Evolutionary conservation across 371 early-diverging fungal species (phyloP), one percentile per base, ranked within the genome.

Genomic region (Lichtheimia hyalospora): DNA sequence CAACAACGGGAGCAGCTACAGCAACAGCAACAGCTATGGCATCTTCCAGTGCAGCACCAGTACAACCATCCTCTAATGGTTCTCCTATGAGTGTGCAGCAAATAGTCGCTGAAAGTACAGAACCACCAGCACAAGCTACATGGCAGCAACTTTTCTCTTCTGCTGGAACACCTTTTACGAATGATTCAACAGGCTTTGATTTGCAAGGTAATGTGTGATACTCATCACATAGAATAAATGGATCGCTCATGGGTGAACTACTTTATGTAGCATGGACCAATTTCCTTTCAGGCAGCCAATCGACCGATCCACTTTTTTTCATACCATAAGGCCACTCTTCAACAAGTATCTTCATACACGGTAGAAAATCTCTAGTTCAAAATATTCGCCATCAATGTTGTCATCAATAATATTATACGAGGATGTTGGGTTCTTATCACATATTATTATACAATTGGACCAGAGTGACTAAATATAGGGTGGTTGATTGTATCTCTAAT

Each of bases 101-200:
- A 40, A 63, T 64, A 14, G 50, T 64, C 10, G 57, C 70, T 16
- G 63, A 54, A 54, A 41, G 50, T 4, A 4, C 57, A 21, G 52
- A 41, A 16, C 58, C 54, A 20, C 44, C 52, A 18, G 50, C 63
- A 5, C 71, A 71, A 52, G 68, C 64, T 3, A 63, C 75, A 7
- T 75, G 76, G 76, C 76, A 73, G 48, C 67, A 75, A 27, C 48
- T 75, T 1, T 75, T 75, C 46, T 68, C 73, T 15, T 66, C 69
- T n/a, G 65, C 71, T 5, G 76, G 73, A 6, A 61, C 68, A 21
- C 70, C 76, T 2, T 73, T 75, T 56, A 51, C 68, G 1, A 62
- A 54, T n/a, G 66, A 67, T 50, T 41, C 66, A 2, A 66, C 42
- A 43, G 57, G 58, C 18, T 43, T 44, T 54, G 61, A 61, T 53